phyloP scores from a whole-genome alignment of 116 monocot species.

The Dioscorea cayenensis region DNA sequence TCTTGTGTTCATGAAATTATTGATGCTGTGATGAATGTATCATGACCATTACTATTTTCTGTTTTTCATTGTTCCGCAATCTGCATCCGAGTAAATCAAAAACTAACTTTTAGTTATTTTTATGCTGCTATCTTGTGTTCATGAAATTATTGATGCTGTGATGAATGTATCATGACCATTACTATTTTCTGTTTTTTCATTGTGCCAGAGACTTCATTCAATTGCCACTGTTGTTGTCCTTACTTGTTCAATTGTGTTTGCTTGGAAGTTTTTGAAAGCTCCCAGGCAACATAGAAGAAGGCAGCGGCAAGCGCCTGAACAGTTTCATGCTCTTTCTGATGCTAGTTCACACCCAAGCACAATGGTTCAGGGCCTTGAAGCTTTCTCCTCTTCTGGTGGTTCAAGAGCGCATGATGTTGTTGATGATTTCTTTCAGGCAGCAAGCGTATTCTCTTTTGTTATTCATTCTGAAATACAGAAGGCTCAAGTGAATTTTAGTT shows the following conservation, averaged over 20 bases:
- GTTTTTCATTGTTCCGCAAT: too few species aligned
- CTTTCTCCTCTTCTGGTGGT: slow-evolving; percentile 34
- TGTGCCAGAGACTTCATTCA: slow-evolving; percentile 43
- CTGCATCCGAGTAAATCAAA: too few species aligned
- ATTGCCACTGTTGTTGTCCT: slow-evolving; percentile 44
- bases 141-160: too few species aligned
- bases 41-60: too few species aligned
- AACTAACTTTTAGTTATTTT: too few species aligned
- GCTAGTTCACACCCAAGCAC: slow-evolving; percentile 18
- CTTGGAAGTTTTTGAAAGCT: slow-evolving; percentile 55
- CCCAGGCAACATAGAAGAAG: slow-evolving; percentile 37
- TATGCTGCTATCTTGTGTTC: neutral
- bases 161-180: too few species aligned
- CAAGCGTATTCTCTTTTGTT: slow-evolving; percentile 11
- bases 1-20: too few species aligned
- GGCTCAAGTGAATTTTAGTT: slow-evolving; percentile 4
- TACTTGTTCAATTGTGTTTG: slow-evolving; percentile 31
- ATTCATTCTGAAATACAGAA: neutral
- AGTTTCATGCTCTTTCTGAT: slow-evolving; percentile 19
- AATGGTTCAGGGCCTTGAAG: slow-evolving; percentile 14
- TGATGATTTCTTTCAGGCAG: slow-evolving; percentile 50
- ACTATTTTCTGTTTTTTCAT: too few species aligned
- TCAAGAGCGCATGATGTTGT: slow-evolving; percentile 40
- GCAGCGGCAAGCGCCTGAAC: slow-evolving; percentile 19
- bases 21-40: too few species aligned